phyloP scores from a whole-genome alignment of 768 basidiomycete species.

The Coprinopsis marcescibilis region DNA sequence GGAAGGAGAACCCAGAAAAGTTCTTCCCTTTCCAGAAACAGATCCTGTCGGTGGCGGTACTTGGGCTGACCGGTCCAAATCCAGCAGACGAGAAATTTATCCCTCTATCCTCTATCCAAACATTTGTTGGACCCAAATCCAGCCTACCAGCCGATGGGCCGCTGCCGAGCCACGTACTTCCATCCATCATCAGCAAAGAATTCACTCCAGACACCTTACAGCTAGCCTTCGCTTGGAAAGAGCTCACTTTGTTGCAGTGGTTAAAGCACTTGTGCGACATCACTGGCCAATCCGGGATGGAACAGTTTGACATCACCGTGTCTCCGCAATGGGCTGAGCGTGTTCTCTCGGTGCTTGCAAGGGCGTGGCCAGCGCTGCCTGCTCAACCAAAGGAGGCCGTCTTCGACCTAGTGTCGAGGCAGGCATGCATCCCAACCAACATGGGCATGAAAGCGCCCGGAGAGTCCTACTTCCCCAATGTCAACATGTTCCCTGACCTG shows the following conservation, averaged over 20 bases:
- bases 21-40: conserved; percentile 45
- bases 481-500: conserved; percentile 85
- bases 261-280: conserved; percentile 55
- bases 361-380: conserved; percentile 67
- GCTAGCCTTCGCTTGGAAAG: conserved; percentile 67
- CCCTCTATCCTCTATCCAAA: conserved; percentile 62
- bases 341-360: conserved; percentile 58
- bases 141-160: conserved; percentile 63
- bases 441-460: conserved; percentile 66
- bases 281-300: conserved; percentile 28
- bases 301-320: conserved; percentile 55
- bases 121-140: conserved; percentile 62
- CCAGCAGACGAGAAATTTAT: conserved; percentile 50
- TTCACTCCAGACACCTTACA: conserved; percentile 47
- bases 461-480: conserved; percentile 80
- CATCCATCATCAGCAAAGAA: conserved; percentile 55
- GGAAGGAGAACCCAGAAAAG: conserved; percentile 24
- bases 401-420: conserved; percentile 38
- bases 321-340: conserved; percentile 79
- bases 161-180: conserved; percentile 67
- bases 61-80: conserved; percentile 33
- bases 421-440: conserved; percentile 67
- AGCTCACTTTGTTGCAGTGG: conserved; percentile 76
- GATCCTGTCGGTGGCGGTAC: conserved; percentile 66
- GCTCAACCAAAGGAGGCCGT: conserved; percentile 42